Evolutionary conservation across 768 basidiomycete species (phyloP), one percentile per base, ranked within the genome.

Genomic region (Tremella yokohamensis): DNA sequence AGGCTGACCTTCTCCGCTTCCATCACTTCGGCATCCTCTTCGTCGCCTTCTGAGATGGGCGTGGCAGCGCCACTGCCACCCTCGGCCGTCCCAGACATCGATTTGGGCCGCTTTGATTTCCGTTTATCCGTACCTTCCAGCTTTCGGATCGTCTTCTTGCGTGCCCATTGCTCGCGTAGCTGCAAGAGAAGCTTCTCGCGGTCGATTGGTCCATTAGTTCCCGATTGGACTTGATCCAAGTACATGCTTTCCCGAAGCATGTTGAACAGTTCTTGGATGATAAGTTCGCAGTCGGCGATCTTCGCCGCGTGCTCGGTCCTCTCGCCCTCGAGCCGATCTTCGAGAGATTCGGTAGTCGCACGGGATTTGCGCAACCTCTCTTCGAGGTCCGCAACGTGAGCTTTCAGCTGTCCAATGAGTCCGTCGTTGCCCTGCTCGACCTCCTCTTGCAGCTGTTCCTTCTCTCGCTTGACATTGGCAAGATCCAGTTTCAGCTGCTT

Each of bases 261-360:
- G 65, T 87, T 82, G 79, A 93, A 98, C 16, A 97, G 77, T 72
- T 96, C 92, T 82, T 88, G 84, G 60, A 94, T 93, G 79, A 96
- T 89, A 12, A 86, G 83, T 71, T 96, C 91, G 13, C 94, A 84
- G 74, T 94, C 89, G 2, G 84, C 81, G 56, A 97, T 90, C 65
- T 84, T 84, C 57, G 90, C 88, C 70, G 93, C 88, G 70, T 92
- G 92, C 13, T 83, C 84, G 15, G 79, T 74, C 73, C 86, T 88
- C 78, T 92, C 88, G 40, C 82, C 82, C 64, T 84, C 85, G 54
- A 96, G 77, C 68, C 90, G 88, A 16, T 82, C 83, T 68, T 90
- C 87, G 9, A 96, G 79, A 49, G 86, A 81, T 25, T 84, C 80
- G 15, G 84, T 87, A 11, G 85, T 90, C 56, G 88, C 87, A 40